These are phyloP conservation scores for Fusarium sp. DNA, from an alignment of 2,329 filamentous ascomycete genomes.

Conservation along the genomic window DNA sequence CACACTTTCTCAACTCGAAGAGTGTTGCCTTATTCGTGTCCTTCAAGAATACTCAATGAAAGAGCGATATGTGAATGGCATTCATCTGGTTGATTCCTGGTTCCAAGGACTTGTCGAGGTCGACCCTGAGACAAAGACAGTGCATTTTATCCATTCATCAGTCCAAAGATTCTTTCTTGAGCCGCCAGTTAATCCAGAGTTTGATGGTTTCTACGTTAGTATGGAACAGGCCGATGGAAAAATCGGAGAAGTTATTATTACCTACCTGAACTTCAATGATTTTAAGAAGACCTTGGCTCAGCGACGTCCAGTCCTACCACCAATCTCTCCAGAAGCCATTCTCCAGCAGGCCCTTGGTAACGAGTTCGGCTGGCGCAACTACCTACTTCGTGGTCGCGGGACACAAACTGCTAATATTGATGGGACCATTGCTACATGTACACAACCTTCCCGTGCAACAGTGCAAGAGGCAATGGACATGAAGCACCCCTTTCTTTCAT, in stretches of 20 bases:
- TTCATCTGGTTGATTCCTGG: not conserved
- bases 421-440: rapidly evolving
- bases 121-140: not conserved
- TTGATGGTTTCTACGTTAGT: rapidly evolving
- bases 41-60: not conserved
- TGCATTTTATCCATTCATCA: not conserved
- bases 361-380: not conserved
- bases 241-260: rapidly evolving
- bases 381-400: not conserved
- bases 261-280: not conserved
- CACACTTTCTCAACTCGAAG: not conserved
- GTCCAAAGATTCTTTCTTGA: not conserved
- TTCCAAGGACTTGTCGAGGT: not conserved
- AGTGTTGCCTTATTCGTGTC: not conserved
- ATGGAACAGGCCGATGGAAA: rapidly evolving
- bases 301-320: rapidly evolving
- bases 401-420: not conserved
- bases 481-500: too few relatives aligned
- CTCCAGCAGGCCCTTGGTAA: not conserved
- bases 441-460: rapidly evolving
- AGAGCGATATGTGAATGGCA: not conserved
- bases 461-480: rapidly evolving
- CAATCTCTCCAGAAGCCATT: not conserved
- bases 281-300: not conserved
- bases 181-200: rapidly evolving